Base-by-base conservation (phyloP, 2,329 filamentous ascomycete species). In the Endocalyx cinctus region DNA sequence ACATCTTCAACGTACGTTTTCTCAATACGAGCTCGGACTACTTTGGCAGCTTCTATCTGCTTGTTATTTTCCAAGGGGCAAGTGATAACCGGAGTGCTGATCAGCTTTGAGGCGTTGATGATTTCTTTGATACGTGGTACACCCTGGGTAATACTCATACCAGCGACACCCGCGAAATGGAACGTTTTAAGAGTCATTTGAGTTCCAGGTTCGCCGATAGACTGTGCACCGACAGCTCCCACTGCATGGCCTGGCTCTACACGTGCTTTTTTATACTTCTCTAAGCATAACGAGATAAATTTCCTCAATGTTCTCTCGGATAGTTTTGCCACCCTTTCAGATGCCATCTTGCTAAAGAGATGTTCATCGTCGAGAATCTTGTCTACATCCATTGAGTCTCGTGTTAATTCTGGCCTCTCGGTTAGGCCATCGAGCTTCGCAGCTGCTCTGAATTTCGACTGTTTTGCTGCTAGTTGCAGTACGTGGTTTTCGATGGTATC, bases 81-180 rank as follows among this genome's bases (percentile, higher is more conserved):
- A 5, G 77, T 80, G 47, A 98, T 94, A 55, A 98, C 84, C 0
- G 92, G 92, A 1, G 92, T 98, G 59, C 85, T 94, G 62, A 98
- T 98, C 31, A 72, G 70, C 58, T 88, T 94, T 7, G 88, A 95
- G 5, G 92, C 92, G 64, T 98, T 98, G 79, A 98, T 98, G 48
- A 98, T 98, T 71, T 98, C 92, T 66, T 98, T 98, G 69, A 98
- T 98, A 81, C 92, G 90, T 2, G 92, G 92, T 6, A 98, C 92
- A 85, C 92, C 92, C 56, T 96, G 87, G 0, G 92, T 98, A 56
- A 98, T 95, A 74, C 87, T 95, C 92, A 98, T 97, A 59, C 90
- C 90, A 27, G 92, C 92, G 44, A 98, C 92, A 84, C 92, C 92
- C 57, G 92, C 92, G 69, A 98, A 98, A 84, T 97, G 92, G 79